phyloP scores from a whole-genome alignment of 2,329 filamentous ascomycete genomes.

The Canariomyces notabilis region DNA sequence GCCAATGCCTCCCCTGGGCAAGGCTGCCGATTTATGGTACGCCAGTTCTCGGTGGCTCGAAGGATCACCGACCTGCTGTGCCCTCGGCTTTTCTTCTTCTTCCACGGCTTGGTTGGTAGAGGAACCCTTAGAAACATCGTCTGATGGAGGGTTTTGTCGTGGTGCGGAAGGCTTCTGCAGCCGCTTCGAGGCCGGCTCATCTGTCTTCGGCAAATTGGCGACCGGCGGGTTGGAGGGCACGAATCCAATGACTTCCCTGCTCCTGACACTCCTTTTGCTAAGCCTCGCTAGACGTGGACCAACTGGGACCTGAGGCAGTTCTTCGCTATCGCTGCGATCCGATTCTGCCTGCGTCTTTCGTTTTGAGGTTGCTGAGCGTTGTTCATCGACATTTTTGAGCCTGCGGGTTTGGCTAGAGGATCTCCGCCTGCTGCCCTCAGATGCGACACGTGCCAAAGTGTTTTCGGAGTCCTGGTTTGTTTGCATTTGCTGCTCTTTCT shows the following conservation, averaged over 20 bases:
- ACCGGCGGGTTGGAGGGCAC: constrained; percentile 20
- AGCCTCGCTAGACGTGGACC: constrained; percentile 38
- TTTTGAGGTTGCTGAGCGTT: not conserved
- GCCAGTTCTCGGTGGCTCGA: not conserved
- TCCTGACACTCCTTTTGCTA: constrained; percentile 40
- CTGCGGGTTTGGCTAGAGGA: not conserved
- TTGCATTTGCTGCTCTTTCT: no score
- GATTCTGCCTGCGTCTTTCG: not conserved
- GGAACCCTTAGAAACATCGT: no score
- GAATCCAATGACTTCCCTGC: constrained; percentile 44
- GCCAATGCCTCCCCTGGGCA: not conserved
- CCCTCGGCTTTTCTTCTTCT: not conserved
- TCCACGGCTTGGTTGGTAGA: not conserved
- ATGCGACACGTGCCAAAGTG: not conserved
- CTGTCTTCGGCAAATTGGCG: not conserved
- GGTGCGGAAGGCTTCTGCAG: no score
- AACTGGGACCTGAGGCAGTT: constrained; percentile 15
- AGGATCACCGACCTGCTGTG: not conserved
- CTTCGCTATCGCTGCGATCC: constrained; percentile 12
- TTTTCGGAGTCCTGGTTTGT: no score
- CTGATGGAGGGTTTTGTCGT: no score
- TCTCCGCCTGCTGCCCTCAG: no score
- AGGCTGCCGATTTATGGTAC: not conserved
- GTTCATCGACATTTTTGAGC: no score
- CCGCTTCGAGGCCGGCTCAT: not conserved